Conservation (phyloP, 1,284 basidiomycete genomes). For the Lentinus polychrous region DNA sequence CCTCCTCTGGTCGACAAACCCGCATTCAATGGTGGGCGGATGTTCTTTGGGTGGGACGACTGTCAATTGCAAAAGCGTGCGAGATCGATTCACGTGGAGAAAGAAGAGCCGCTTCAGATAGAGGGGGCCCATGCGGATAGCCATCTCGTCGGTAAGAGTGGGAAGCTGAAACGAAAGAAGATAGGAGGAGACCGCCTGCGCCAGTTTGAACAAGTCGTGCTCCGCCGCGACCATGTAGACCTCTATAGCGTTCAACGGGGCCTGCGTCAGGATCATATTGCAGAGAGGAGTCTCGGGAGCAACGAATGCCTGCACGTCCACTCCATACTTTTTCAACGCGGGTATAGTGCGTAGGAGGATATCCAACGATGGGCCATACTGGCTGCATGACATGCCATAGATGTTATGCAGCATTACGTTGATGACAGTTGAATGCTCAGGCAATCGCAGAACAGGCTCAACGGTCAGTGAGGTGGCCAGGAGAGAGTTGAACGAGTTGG, state of each 20-base stretch:
- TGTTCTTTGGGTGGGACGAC: constrained; percentile 28
- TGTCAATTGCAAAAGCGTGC: constrained; percentile 29
- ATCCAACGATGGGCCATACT: constrained; percentile 25
- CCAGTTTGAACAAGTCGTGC: constrained; percentile 27
- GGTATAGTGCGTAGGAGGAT: constrained; percentile 21
- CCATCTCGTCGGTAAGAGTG: constrained; percentile 28
- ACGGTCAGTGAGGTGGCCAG: constrained; percentile 14
- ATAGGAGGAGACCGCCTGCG: constrained; percentile 27
- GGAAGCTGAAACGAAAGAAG: constrained; percentile 29
- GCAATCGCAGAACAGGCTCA: neutral
- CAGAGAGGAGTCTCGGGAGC: constrained; percentile 20
- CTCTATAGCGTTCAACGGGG: constrained; percentile 22
- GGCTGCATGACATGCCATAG: constrained; percentile 24
- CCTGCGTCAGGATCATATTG: constrained; percentile 23
- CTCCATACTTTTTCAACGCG: constrained; percentile 24
- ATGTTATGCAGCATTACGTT: constrained; percentile 31
- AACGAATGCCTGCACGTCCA: constrained; percentile 15
- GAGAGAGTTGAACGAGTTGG: constrained; percentile 26
- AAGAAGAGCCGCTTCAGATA: constrained; percentile 37
- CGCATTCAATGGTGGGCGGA: constrained; percentile 21
- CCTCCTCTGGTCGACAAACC: constrained; percentile 22
- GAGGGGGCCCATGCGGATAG: constrained; percentile 28
- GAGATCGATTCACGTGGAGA: constrained; percentile 31
- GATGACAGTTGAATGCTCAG: constrained; percentile 24
- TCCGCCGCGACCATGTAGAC: constrained; percentile 31